phyloP scores from a whole-genome alignment of 257 asterid genomes.

The Avicennia marina region DNA sequence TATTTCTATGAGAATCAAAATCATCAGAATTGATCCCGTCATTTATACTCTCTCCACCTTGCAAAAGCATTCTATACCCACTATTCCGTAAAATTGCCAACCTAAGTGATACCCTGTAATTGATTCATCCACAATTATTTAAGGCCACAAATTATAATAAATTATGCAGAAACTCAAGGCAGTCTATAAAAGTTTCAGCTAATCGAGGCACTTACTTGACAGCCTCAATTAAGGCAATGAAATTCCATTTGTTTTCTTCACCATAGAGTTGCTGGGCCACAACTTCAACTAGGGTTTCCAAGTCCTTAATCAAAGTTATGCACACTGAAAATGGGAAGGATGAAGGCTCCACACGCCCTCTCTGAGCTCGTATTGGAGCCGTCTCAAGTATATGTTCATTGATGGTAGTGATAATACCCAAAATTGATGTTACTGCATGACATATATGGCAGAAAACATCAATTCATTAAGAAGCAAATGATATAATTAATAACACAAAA shows the following conservation, averaged over 20 bases:
- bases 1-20: conserved; percentile 31
- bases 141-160: conserved; percentile 4
- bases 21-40: conserved; percentile 29
- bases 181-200: background rate
- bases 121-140: conserved; percentile 16
- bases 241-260: conserved; percentile 85
- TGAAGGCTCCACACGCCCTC: conserved; percentile 45
- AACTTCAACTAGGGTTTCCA: conserved; percentile 96
- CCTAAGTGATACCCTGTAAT: conserved; percentile 74
- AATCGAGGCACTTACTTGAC: conserved; percentile 48
- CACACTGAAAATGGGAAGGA: conserved; percentile 72
- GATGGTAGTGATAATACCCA: conserved; percentile 70
- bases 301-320: conserved; percentile 86
- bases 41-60: conserved; percentile 75
- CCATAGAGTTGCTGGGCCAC: conserved; percentile 79
- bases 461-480: background rate
- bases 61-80: conserved; percentile 93
- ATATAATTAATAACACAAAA: background rate
- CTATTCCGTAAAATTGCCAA: conserved; percentile 51
- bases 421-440: conserved; percentile 73
- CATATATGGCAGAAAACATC: conserved; percentile 5
- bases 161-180: conserved; percentile 6
- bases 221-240: conserved; percentile 73
- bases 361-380: conserved; percentile 33
- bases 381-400: conserved; percentile 82